A percentile compares a stretch with the other conserved stretches of the same genome.
Conservation (phyloP, 1,284 basidiomycete species). For the Peniophora sp. region DNA sequence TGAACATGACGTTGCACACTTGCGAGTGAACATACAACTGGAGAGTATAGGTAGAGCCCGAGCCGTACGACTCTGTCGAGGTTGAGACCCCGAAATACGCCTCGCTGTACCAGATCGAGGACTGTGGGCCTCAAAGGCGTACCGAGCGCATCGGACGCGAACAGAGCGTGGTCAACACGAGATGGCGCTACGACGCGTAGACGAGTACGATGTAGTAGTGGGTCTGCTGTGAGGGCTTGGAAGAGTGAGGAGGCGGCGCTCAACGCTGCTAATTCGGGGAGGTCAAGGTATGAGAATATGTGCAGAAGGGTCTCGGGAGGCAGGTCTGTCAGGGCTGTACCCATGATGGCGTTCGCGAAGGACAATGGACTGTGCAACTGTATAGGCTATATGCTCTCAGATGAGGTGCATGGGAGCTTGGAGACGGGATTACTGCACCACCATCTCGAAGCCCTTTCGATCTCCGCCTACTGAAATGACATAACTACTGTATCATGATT, state of each 20-base stretch:
- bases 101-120: slow-evolving; percentile 55
- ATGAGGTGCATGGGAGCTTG: too few species aligned
- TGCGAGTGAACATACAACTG: slow-evolving; percentile 32
- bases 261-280: slow-evolving; percentile 56
- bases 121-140: slow-evolving; percentile 52
- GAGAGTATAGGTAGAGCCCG: slow-evolving; percentile 56
- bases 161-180: slow-evolving; percentile 55
- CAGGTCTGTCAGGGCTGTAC: slow-evolving; percentile 19
- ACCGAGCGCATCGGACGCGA: slow-evolving; percentile 45
- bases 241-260: slow-evolving; percentile 38
- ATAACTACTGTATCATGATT: too few species aligned
- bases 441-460: too few species aligned
- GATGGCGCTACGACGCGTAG: slow-evolving; percentile 56
- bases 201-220: slow-evolving; percentile 50
- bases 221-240: slow-evolving; percentile 45
- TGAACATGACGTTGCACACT: neutral
- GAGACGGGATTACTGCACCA: too few species aligned
- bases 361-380: too few species aligned
- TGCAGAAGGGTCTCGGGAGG: slow-evolving; percentile 51
- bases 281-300: slow-evolving; percentile 60
- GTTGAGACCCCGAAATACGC: slow-evolving; percentile 57
- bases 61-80: slow-evolving; percentile 57
- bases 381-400: too few species aligned
- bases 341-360: neutral
- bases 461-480: too few species aligned